These are phyloP conservation scores for Kluyveromyces wickerhamii DNA, from an alignment of 805 yeast genomes.

Conservation along the genomic window DNA sequence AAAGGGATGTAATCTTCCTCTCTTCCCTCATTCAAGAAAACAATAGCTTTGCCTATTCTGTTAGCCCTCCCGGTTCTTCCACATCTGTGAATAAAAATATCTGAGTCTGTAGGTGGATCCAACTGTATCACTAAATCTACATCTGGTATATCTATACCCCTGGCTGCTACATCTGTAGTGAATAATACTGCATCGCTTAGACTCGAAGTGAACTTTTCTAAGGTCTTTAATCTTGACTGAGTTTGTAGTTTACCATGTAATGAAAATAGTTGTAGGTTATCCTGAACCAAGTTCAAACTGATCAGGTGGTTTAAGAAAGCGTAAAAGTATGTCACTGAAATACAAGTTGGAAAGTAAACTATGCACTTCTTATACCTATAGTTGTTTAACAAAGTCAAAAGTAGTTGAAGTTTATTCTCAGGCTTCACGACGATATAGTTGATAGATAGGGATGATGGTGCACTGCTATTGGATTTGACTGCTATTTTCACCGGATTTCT, in stretches of 20 bases:
- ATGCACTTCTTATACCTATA: constrained; percentile 69
- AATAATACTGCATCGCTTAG: constrained; percentile 51
- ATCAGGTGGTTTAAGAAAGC: constrained; percentile 40
- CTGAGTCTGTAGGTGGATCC: constrained; percentile 93
- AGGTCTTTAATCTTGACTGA: constrained; percentile 65
- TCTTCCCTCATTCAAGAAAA: constrained; percentile 62
- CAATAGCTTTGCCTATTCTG: constrained; percentile 67
- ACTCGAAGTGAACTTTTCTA: constrained; percentile 49
- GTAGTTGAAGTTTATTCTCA: constrained; percentile 48
- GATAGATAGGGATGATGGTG: constrained; percentile 59
- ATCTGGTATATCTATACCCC: constrained; percentile 93
- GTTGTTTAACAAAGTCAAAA: constrained; percentile 45
- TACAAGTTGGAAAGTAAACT: constrained; percentile 89
- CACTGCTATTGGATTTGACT: constrained; percentile 49
- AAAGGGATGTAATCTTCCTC: constrained; percentile 80
- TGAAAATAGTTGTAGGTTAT: constrained; percentile 47
- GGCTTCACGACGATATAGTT: constrained; percentile 55
- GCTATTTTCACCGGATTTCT: constrained; percentile 85
- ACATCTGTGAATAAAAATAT: constrained; percentile 83
- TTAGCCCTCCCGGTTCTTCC: constrained; percentile 96
- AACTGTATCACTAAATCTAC: constrained; percentile 90
- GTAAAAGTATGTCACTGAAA: constrained; percentile 71
- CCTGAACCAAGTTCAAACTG: constrained; percentile 18
- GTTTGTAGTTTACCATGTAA: constrained; percentile 90
- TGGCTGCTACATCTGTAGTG: constrained; percentile 97